These are phyloP conservation scores for Colletotrichum neosansevieriae DNA, from an alignment of 2,329 filamentous ascomycete genomes.

Conservation along the genomic window DNA sequence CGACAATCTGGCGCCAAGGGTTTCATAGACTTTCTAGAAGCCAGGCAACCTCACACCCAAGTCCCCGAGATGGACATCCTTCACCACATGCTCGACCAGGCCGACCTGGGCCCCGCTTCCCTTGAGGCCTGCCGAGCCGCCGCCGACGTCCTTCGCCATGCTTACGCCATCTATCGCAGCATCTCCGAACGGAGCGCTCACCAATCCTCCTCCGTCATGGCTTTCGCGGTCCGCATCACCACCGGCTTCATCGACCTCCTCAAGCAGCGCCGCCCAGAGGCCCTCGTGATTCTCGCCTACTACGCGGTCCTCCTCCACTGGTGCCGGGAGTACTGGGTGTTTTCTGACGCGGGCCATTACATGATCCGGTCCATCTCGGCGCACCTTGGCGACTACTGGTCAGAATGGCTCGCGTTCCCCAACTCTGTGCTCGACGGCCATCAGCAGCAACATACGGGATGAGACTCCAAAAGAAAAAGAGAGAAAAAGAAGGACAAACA, in stretches of 20 bases:
- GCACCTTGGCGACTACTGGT: slow-evolving; percentile 49
- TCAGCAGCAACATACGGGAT: slow-evolving; percentile 39
- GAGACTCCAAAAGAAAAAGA: background rate
- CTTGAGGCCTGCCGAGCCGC: slow-evolving; percentile 48
- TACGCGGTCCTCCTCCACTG: slow-evolving; percentile 62
- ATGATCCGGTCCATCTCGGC: slow-evolving; percentile 45
- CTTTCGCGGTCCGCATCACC: slow-evolving; percentile 49
- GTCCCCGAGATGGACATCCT: slow-evolving; percentile 47
- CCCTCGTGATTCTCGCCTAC: slow-evolving; percentile 61
- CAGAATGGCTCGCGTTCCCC: slow-evolving; percentile 45
- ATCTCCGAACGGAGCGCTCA: slow-evolving; percentile 43
- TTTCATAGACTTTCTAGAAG: slow-evolving; percentile 43
- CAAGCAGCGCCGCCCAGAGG: slow-evolving; percentile 52
- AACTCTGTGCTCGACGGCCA: slow-evolving; percentile 41
- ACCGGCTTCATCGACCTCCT: slow-evolving; percentile 52
- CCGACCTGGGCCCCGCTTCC: slow-evolving; percentile 44
- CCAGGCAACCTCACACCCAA: slow-evolving; percentile 42
- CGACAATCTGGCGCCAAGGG: slow-evolving; percentile 50
- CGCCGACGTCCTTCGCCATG: slow-evolving; percentile 48
- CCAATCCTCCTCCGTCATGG: slow-evolving; percentile 47
- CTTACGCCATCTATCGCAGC: slow-evolving; percentile 48
- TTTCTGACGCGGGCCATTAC: slow-evolving; percentile 48
- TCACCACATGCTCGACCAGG: slow-evolving; percentile 29
- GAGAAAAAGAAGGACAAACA: background rate
- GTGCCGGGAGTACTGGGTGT: slow-evolving; percentile 53